A percentile compares a stretch with the other conserved stretches of the same genome.
Evolutionary conservation across 208 protist species (phyloP).

Genomic region (Wallacemonas collosoma): DNA sequence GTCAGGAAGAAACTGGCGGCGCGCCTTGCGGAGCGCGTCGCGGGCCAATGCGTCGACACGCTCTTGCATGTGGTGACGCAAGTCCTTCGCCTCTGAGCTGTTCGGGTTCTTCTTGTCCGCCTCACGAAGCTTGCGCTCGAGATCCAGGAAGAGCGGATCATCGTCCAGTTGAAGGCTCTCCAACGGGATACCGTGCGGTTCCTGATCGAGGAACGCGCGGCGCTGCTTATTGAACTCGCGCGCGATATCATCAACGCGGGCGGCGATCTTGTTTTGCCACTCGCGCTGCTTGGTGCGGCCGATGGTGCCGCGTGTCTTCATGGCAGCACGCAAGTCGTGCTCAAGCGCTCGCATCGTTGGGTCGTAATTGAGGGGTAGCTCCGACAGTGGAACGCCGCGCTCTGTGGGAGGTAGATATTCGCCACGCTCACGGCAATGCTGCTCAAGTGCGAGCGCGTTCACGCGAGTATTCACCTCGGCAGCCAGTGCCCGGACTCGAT

Average conservation of each 20-base stretch:
- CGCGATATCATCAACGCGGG: conserved; percentile 36
- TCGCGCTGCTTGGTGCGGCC: conserved; percentile 22
- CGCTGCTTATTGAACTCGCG: conserved; percentile 23
- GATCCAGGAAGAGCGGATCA: conserved; percentile 30
- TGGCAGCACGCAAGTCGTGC: conserved; percentile 23
- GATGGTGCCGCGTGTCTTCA: conserved; percentile 1
- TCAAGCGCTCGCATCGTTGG: conserved; percentile 28
- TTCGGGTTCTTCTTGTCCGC: conserved; percentile 18
- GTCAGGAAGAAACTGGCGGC: conserved; percentile 28
- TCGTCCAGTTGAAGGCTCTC: conserved; percentile 36
- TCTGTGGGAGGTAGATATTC: conserved; percentile 30
- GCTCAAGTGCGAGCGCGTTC: conserved; percentile 17
- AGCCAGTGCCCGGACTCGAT: neutral
- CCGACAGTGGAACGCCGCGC: conserved; percentile 26
- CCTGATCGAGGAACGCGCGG: conserved; percentile 32
- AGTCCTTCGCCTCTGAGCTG: conserved; percentile 20
- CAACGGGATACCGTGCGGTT: conserved; percentile 43
- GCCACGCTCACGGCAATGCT: conserved; percentile 34
- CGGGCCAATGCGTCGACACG: conserved; percentile 28
- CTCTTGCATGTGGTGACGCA: conserved; percentile 35
- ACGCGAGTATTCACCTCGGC: conserved; percentile 21
- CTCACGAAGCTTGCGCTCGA: conserved; percentile 26
- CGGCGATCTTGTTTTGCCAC: conserved; percentile 28
- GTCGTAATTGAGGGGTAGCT: conserved; percentile 43
- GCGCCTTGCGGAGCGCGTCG: conserved; percentile 29